These are phyloP conservation scores for Coniochaeta hoffmannii DNA, from an alignment of 2,329 filamentous ascomycete species.

Conservation along the genomic window DNA sequence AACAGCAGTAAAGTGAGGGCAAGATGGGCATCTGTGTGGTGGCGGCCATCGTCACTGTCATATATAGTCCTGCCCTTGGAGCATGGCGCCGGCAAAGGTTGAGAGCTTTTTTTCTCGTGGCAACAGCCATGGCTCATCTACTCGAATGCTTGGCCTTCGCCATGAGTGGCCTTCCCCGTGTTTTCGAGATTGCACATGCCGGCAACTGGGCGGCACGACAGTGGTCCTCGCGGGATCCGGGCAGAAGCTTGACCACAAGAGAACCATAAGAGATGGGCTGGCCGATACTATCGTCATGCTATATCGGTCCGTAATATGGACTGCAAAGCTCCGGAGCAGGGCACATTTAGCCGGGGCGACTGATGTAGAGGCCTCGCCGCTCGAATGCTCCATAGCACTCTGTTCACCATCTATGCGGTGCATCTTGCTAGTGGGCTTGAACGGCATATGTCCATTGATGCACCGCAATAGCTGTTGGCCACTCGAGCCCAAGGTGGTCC, in stretches of 20 bases:
- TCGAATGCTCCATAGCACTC: not conserved
- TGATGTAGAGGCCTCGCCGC: not conserved
- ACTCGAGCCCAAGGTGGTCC: not conserved
- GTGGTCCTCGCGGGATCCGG: not conserved
- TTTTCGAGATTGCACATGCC: not conserved
- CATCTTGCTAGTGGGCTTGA: not conserved
- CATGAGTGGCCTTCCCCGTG: not conserved
- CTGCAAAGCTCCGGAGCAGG: not conserved
- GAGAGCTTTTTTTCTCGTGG: not conserved
- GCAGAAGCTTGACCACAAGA: not conserved
- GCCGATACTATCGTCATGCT: not conserved
- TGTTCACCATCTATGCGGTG: not conserved
- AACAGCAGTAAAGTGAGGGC: not conserved
- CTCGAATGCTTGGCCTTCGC: not conserved
- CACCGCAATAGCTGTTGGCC: no score
- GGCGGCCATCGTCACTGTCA: not conserved
- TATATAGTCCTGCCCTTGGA: not conserved
- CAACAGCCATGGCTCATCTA: not conserved
- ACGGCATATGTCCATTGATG: not conserved
- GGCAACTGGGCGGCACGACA: not conserved
- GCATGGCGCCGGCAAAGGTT: not conserved
- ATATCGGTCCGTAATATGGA: constrained; percentile 1
- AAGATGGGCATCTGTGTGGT: not conserved
- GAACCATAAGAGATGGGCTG: not conserved
- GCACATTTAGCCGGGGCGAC: not conserved